Evolutionary conservation across 768 basidiomycete genomes (phyloP).

Genomic region (Lactifluus piperatus): DNA sequence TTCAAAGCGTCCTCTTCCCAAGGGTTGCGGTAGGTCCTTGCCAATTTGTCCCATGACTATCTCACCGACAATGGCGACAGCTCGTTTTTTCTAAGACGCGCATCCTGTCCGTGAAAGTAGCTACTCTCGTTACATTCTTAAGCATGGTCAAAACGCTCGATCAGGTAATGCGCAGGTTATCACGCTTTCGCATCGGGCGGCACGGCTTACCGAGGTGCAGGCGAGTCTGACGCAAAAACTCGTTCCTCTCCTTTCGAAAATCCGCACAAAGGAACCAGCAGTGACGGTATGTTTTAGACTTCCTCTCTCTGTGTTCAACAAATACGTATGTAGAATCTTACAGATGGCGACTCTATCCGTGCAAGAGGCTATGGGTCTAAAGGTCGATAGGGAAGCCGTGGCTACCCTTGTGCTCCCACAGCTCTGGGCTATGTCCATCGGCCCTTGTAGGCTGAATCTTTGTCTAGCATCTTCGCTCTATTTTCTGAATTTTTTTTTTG

Average conservation of each 20-base stretch:
- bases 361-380: conserved; percentile 94
- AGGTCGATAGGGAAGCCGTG: conserved; percentile 83
- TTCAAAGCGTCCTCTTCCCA: conserved; percentile 83
- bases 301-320: not conserved
- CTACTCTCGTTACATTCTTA: conserved; percentile 73
- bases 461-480: conserved; percentile 7
- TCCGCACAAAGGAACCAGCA: conserved; percentile 91
- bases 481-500: not conserved
- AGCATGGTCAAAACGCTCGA: conserved; percentile 86
- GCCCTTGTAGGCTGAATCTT: conserved; percentile 47
- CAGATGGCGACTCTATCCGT: conserved; percentile 85
- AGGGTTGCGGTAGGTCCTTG: conserved; percentile 80
- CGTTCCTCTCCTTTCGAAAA: conserved; percentile 88
- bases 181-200: not conserved
- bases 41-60: not conserved
- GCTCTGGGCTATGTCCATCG: conserved; percentile 93
- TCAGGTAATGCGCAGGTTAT: conserved; percentile 41
- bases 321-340: not conserved
- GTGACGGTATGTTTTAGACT: conserved; percentile 66
- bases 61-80: conserved; percentile 31
- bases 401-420: conserved; percentile 54
- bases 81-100: conserved; percentile 91
- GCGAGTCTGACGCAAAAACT: conserved; percentile 88
- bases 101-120: conserved; percentile 85
- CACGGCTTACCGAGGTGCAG: conserved; percentile 28